Evolutionary conservation across 140 eudicot species (phyloP).

Genomic region (Senecio squalidus): DNA sequence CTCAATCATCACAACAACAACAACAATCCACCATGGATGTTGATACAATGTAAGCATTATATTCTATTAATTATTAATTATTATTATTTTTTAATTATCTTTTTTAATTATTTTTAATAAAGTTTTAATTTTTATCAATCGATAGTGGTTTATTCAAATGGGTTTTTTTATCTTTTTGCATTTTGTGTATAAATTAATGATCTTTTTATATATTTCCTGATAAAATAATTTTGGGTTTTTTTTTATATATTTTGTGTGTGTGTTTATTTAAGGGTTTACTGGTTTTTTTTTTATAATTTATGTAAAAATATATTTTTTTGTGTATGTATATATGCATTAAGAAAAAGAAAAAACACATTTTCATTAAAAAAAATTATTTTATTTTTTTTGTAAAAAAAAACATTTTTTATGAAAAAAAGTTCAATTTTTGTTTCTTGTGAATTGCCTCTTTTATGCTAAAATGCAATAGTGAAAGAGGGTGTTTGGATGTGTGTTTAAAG

Average conservation of each 20-base stretch:
- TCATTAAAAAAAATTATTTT: no score
- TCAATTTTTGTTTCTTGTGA: no score
- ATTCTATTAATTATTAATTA: not conserved
- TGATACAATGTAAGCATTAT: conserved; percentile 38
- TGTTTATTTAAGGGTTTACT: not conserved
- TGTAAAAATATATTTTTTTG: not conserved
- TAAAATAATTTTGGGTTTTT: not conserved
- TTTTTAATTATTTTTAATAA: not conserved
- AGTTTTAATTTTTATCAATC: not conserved
- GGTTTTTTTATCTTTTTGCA: conserved; percentile 12
- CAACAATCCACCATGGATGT: conserved; percentile 38
- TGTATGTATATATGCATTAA: not conserved
- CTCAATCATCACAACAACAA: conserved; percentile 33
- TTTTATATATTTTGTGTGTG: not conserved
- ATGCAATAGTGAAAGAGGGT: no score
- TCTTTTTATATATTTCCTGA: conserved; percentile 7
- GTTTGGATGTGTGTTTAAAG: no score
- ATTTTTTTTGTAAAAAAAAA: no score
- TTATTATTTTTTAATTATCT: not conserved
- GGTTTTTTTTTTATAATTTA: no score
- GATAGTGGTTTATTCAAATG: conserved; percentile 13
- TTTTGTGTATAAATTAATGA: not conserved
- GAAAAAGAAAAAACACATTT: no score
- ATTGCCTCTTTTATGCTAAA: no score
- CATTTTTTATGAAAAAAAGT: no score